phyloP scores from a whole-genome alignment of 495 filamentous ascomycete species.

The Hamigera avellanea region DNA sequence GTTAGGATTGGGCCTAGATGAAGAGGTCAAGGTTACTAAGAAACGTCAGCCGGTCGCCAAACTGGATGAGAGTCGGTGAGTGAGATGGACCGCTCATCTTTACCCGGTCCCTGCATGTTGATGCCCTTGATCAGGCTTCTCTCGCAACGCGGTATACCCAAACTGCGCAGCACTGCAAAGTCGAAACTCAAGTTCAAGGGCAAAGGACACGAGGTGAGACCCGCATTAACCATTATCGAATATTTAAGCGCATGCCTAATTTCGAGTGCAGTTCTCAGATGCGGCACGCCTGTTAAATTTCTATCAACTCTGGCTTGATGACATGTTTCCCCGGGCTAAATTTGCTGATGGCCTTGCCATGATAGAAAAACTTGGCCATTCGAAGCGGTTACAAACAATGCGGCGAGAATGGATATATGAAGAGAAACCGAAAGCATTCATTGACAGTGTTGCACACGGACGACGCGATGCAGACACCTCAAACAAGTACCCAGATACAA shows the following conservation, averaged over 20 bases:
- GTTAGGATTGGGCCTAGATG: slow-evolving; percentile 60
- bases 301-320: slow-evolving; percentile 96
- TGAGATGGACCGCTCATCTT: neutral
- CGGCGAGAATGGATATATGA: slow-evolving; percentile 83
- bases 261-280: slow-evolving; percentile 65
- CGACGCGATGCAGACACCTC: neutral
- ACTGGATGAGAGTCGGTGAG: slow-evolving; percentile 68
- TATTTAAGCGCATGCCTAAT: slow-evolving; percentile 1
- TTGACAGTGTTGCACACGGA: slow-evolving; percentile 2
- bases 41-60: slow-evolving; percentile 68
- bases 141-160: slow-evolving; percentile 71
- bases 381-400: slow-evolving; percentile 58
- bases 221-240: neutral
- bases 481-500: neutral
- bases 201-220: slow-evolving; percentile 78
- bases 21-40: slow-evolving; percentile 71
- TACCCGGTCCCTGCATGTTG: neutral
- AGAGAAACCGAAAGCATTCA: slow-evolving; percentile 21
- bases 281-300: slow-evolving; percentile 69
- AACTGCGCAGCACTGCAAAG: slow-evolving; percentile 58
- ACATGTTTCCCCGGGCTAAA: slow-evolving; percentile 87
- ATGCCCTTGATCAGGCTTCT: slow-evolving; percentile 45
- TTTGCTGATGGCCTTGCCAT: slow-evolving; percentile 84
- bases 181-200: slow-evolving; percentile 72
- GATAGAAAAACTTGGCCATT: slow-evolving; percentile 89